Evolutionary conservation across 2,329 filamentous ascomycete species (phyloP).

Genomic region (Alternaria sp.): DNA sequence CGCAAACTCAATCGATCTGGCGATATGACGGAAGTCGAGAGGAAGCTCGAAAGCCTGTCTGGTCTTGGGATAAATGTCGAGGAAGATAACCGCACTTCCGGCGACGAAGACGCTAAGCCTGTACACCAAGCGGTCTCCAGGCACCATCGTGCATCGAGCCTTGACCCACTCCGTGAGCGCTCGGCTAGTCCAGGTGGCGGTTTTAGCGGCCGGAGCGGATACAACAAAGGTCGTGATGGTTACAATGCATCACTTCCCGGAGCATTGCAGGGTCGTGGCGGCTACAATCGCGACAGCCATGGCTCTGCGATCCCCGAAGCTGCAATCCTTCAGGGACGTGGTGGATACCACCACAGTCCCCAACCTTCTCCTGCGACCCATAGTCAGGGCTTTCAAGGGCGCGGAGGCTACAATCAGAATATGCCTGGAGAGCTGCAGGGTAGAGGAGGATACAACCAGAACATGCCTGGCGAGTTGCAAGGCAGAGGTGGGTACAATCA

Average conservation of each 20-base stretch:
- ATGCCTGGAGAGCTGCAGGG: constrained; percentile 36
- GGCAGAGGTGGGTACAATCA: constrained; percentile 41
- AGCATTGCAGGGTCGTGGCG: constrained; percentile 38
- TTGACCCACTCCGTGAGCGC: constrained; percentile 35
- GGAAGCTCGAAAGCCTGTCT: constrained; percentile 34
- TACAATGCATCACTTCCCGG: constrained; percentile 41
- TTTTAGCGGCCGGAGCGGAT: constrained; percentile 40
- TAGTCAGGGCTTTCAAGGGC: constrained; percentile 32
- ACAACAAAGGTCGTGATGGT: constrained; percentile 45
- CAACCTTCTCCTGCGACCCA: constrained; percentile 24
- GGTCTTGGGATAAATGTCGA: constrained; percentile 46
- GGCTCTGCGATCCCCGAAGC: constrained; percentile 28
- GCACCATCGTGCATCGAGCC: constrained; percentile 40
- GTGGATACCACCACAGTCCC: constrained; percentile 20
- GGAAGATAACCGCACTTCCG: constrained; percentile 35
- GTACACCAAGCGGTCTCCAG: constrained; percentile 33
- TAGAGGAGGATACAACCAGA: constrained; percentile 41
- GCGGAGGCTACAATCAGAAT: constrained; percentile 40
- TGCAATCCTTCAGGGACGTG: constrained; percentile 23
- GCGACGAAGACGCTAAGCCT: constrained; percentile 39
- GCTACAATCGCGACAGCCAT: constrained; percentile 32
- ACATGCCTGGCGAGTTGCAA: constrained; percentile 40
- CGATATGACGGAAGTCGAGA: constrained; percentile 37
- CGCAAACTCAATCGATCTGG: constrained; percentile 27
- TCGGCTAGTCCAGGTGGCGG: constrained; percentile 40